Percentiles rank a stretch among this genome's conserved stretches.
These are phyloP conservation scores for Neodidymelliopsis sp. DNA, from an alignment of 2,329 filamentous ascomycete genomes.

Conservation along the genomic window DNA sequence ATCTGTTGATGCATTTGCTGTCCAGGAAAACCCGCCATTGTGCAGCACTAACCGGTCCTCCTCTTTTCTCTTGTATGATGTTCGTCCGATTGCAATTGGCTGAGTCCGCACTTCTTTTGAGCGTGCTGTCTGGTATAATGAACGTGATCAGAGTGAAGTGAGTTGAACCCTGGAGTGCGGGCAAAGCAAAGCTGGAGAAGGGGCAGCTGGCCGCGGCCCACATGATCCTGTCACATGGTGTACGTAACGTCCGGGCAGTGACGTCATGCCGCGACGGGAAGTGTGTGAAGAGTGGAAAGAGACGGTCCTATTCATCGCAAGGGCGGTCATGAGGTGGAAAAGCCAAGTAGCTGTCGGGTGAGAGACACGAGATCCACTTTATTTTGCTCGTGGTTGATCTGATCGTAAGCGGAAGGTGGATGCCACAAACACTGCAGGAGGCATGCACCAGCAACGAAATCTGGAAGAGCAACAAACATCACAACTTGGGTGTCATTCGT, in stretches of 20 bases:
- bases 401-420: neutral
- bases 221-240: slow-evolving; percentile 16
- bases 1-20: slow-evolving; percentile 19
- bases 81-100: neutral
- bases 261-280: slow-evolving; percentile 13
- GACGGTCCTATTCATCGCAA: slow-evolving; percentile 7
- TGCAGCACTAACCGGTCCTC: neutral
- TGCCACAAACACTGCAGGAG: neutral
- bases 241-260: slow-evolving; percentile 9
- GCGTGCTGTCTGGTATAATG: too few species aligned
- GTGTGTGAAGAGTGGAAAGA: neutral
- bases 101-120: too few species aligned
- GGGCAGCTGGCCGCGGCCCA: slow-evolving; percentile 9
- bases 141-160: neutral
- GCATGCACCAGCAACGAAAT: neutral
- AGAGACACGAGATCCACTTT: slow-evolving; percentile 1
- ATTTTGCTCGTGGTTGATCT: neutral
- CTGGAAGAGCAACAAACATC: neutral
- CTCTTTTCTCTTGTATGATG: neutral
- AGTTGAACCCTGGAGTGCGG: neutral
- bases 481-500: neutral
- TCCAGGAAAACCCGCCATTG: slow-evolving; percentile 24
- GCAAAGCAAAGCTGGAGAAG: neutral
- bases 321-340: slow-evolving; percentile 16
- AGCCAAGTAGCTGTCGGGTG: slow-evolving; percentile 3